These are phyloP conservation scores for Sinapis alba DNA, from an alignment of 441 rosid species.

Conservation along the genomic window DNA sequence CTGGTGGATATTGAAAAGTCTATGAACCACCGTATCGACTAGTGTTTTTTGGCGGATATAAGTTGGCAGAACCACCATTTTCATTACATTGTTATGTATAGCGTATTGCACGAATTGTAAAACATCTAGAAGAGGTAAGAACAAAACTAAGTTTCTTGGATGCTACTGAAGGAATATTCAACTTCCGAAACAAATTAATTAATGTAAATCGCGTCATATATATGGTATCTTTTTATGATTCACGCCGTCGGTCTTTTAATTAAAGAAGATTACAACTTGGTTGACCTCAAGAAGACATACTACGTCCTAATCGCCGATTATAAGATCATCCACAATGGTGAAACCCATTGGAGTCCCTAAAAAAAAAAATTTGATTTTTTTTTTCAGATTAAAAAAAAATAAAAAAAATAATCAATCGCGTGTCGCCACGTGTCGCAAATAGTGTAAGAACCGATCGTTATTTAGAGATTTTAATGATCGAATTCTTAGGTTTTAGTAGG, in stretches of 20 bases:
- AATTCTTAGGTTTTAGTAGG: no score
- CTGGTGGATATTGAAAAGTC: no score
- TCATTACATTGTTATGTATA: not conserved
- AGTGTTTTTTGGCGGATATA: not conserved
- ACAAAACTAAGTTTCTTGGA: not conserved
- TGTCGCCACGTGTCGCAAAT: no score
- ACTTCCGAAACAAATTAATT: not conserved
- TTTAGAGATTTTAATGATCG: no score
- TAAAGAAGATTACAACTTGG: constrained; percentile 1
- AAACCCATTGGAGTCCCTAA: no score
- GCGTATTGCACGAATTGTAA: not conserved
- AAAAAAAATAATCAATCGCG: no score
- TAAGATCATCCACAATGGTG: no score
- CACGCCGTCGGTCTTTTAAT: constrained; percentile 2
- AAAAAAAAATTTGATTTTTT: no score
- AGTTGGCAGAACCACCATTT: not conserved
- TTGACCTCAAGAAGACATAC: constrained; percentile 23
- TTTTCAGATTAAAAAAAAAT: no score
- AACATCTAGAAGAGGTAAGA: not conserved
- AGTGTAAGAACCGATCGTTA: no score
- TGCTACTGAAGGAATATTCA: not conserved
- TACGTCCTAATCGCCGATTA: not conserved
- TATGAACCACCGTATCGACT: not conserved
- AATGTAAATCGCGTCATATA: not conserved
- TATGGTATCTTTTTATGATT: not conserved